phyloP scores from a whole-genome alignment of 257 asterid species.

The Salvia rosmarinus region DNA sequence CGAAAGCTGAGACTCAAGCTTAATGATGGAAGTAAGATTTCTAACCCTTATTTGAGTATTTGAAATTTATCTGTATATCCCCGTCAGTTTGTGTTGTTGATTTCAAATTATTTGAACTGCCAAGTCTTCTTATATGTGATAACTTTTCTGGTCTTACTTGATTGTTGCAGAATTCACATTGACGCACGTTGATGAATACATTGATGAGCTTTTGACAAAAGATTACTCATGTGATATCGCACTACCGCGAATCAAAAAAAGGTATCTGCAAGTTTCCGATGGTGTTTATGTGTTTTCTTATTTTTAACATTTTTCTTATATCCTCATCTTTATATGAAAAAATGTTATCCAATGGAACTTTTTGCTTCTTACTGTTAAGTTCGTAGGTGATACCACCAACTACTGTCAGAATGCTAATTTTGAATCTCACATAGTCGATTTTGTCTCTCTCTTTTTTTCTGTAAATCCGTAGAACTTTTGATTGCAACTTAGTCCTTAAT shows the following conservation, averaged over 20 bases:
- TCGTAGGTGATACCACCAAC: neutral
- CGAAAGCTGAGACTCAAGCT: constrained; percentile 72
- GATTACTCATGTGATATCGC: constrained; percentile 95
- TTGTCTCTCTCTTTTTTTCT: neutral
- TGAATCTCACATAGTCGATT: neutral
- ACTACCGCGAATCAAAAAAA: constrained; percentile 81
- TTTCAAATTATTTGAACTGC: neutral
- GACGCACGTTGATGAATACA: constrained; percentile 88
- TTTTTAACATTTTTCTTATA: neutral
- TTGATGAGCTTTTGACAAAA: constrained; percentile 83
- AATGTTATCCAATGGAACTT: no score
- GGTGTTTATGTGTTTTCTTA: neutral
- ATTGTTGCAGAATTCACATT: constrained; percentile 56
- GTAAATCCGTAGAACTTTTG: neutral
- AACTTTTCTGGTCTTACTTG: constrained; percentile 7
- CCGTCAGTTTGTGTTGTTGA: neutral
- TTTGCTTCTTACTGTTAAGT: constrained; percentile 16
- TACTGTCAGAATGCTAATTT: neutral
- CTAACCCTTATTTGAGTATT: neutral
- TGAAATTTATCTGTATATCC: neutral
- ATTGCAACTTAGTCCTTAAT: neutral
- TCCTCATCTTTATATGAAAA: neutral
- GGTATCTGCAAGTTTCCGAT: constrained; percentile 46
- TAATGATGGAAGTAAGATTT: constrained; percentile 68
- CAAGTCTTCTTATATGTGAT: neutral